Evolutionary conservation across 805 yeast species (phyloP).

Genomic region (Zygotorulaspora florentina): DNA sequence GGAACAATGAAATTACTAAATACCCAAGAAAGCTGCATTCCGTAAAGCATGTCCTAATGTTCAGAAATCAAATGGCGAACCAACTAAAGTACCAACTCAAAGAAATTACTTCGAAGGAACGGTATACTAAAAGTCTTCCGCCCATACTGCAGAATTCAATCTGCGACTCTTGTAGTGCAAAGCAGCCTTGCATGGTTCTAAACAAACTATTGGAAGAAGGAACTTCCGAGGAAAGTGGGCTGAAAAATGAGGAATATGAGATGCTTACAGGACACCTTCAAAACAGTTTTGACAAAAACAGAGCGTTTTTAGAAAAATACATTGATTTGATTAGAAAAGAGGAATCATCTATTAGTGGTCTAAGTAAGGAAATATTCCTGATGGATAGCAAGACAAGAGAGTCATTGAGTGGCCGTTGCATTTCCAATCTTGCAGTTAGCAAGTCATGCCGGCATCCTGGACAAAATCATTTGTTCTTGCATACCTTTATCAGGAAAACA

Average conservation of each 20-base stretch:
- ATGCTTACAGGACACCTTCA: constrained; percentile 48
- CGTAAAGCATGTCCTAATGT: constrained; percentile 60
- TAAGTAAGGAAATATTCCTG: constrained; percentile 56
- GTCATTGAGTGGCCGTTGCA: constrained; percentile 50
- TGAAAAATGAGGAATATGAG: constrained; percentile 45
- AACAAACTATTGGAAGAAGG: constrained; percentile 61
- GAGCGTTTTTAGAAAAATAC: constrained; percentile 66
- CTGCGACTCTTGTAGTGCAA: constrained; percentile 60
- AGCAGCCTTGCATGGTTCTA: constrained; percentile 59
- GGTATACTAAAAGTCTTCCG: constrained; percentile 43
- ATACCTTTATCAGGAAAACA: constrained; percentile 45
- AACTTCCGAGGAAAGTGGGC: constrained; percentile 48
- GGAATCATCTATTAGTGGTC: constrained; percentile 50
- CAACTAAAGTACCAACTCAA: constrained; percentile 45
- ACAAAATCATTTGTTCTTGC: constrained; percentile 35
- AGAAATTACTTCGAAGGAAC: constrained; percentile 12
- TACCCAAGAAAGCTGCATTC: constrained; percentile 54
- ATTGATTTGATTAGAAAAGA: constrained; percentile 68
- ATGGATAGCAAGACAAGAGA: constrained; percentile 59
- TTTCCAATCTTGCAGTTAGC: constrained; percentile 47
- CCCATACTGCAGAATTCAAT: constrained; percentile 46
- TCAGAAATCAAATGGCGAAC: constrained; percentile 65
- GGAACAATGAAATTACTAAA: constrained; percentile 49
- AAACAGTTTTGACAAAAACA: constrained; percentile 37
- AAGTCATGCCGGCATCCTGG: constrained; percentile 20